Percentiles rank a stretch among this genome's conserved stretches.
phyloP scores from a whole-genome alignment of 1,284 basidiomycete species.

The Abortiporus biennis region DNA sequence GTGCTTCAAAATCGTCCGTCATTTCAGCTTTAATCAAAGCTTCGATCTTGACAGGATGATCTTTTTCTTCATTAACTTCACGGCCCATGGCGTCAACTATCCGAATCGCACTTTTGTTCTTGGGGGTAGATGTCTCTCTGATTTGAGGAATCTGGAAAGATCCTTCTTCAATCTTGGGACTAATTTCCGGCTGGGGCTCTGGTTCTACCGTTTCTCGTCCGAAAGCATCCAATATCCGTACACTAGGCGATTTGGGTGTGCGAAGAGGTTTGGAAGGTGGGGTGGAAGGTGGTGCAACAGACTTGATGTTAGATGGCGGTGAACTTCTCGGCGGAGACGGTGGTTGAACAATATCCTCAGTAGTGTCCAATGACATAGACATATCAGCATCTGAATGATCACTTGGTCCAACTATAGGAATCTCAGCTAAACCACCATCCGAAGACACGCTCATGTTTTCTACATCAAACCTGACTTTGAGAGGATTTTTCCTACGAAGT shows the following conservation, averaged over 20 bases:
- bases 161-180: background rate
- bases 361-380: slow-evolving; percentile 4
- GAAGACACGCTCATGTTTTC: slow-evolving; percentile 31
- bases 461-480: slow-evolving; percentile 67
- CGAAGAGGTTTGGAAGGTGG: slow-evolving; percentile 8
- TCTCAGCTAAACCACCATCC: slow-evolving; percentile 24
- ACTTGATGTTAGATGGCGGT: slow-evolving; percentile 6
- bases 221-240: slow-evolving; percentile 57
- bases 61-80: slow-evolving; percentile 39
- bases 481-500: slow-evolving; percentile 34
- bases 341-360: background rate
- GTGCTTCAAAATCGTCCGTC: slow-evolving; percentile 16
- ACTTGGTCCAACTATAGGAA: slow-evolving; percentile 15
- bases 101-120: slow-evolving; percentile 40
- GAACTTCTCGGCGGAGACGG: background rate
- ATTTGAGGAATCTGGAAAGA: slow-evolving; percentile 3
- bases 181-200: slow-evolving; percentile 5
- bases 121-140: slow-evolving; percentile 27
- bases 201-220: slow-evolving; percentile 34
- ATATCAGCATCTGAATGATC: slow-evolving; percentile 9
- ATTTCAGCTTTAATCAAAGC: slow-evolving; percentile 2
- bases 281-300: slow-evolving; percentile 11
- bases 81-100: slow-evolving; percentile 66
- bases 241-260: slow-evolving; percentile 29
- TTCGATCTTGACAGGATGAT: slow-evolving; percentile 16